These are phyloP conservation scores for Cyberlindnera subsufficiens DNA, from an alignment of 805 yeast species.

Conservation along the genomic window DNA sequence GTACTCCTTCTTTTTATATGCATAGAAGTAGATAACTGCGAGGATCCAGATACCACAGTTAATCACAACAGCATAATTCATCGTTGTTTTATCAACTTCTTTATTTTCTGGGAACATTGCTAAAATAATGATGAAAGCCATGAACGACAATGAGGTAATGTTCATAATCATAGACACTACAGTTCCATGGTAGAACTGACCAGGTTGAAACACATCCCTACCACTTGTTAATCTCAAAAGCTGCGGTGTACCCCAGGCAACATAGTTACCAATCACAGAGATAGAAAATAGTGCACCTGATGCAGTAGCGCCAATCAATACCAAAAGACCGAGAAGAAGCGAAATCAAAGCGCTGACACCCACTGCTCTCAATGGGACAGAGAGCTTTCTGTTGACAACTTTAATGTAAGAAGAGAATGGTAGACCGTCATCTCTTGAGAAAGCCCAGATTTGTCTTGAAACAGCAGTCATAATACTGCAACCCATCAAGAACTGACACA, in stretches of 20 bases:
- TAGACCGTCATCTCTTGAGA: slow-evolving; percentile 70
- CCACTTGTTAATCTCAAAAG: slow-evolving; percentile 39
- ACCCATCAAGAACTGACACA: slow-evolving; percentile 63
- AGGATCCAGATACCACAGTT: slow-evolving; percentile 58
- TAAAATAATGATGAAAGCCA: slow-evolving; percentile 46
- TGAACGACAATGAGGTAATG: slow-evolving; percentile 42
- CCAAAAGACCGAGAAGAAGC: slow-evolving; percentile 33
- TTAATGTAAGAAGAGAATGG: slow-evolving; percentile 55
- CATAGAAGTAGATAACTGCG: slow-evolving; percentile 44
- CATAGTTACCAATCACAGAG: slow-evolving; percentile 37
- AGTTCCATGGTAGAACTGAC: slow-evolving; percentile 60
- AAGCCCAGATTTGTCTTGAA: slow-evolving; percentile 69
- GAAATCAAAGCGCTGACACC: slow-evolving; percentile 32
- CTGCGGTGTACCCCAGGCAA: slow-evolving; percentile 36
- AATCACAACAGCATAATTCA: slow-evolving; percentile 72
- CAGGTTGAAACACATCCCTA: slow-evolving; percentile 51
- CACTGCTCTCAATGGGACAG: slow-evolving; percentile 67
- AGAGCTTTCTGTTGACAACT: slow-evolving; percentile 46
- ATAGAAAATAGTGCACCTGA: slow-evolving; percentile 40
- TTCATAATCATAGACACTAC: slow-evolving; percentile 38
- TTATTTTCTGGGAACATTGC: slow-evolving; percentile 53
- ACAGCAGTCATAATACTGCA: slow-evolving; percentile 53
- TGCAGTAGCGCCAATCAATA: slow-evolving; percentile 36
- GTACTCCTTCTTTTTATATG: slow-evolving; percentile 48
- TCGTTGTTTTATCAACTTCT: slow-evolving; percentile 32